Percentiles rank a stretch among this genome's conserved stretches.
These are phyloP conservation scores for Trichoderma erinaceum DNA, from an alignment of 495 filamentous ascomycete genomes.

Conservation along the genomic window DNA sequence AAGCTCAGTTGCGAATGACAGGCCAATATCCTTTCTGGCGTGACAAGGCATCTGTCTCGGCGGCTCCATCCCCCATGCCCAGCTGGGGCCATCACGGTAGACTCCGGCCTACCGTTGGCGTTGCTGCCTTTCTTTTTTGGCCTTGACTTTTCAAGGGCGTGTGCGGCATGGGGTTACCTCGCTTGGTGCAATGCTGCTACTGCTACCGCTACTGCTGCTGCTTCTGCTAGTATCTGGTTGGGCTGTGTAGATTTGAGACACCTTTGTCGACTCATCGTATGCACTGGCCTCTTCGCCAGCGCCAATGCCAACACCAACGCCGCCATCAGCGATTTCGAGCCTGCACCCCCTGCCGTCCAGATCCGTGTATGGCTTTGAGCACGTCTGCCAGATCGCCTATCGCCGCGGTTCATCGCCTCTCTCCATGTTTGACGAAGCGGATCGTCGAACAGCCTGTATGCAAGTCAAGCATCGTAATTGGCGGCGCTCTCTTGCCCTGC, in stretches of 20 bases:
- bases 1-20: neutral
- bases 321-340: neutral
- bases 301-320: neutral
- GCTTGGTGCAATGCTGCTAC: neutral
- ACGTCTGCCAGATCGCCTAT: conserved; percentile 1
- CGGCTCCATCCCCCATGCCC: neutral
- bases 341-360: neutral
- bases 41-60: neutral
- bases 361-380: neutral
- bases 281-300: neutral
- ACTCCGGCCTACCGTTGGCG: neutral
- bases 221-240: neutral
- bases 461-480: neutral
- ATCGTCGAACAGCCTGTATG: neutral
- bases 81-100: neutral
- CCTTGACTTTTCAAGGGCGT: neutral
- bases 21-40: neutral
- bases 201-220: neutral
- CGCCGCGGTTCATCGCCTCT: neutral
- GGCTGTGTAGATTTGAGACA: neutral
- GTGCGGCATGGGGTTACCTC: neutral
- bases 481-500: neutral
- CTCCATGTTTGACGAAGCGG: neutral
- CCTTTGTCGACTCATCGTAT: neutral
- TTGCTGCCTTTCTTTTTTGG: neutral